Percentiles rank a stretch among this genome's conserved stretches.
Evolutionary conservation across 257 asterid species (phyloP).

Genomic region (Solanum piurae): DNA sequence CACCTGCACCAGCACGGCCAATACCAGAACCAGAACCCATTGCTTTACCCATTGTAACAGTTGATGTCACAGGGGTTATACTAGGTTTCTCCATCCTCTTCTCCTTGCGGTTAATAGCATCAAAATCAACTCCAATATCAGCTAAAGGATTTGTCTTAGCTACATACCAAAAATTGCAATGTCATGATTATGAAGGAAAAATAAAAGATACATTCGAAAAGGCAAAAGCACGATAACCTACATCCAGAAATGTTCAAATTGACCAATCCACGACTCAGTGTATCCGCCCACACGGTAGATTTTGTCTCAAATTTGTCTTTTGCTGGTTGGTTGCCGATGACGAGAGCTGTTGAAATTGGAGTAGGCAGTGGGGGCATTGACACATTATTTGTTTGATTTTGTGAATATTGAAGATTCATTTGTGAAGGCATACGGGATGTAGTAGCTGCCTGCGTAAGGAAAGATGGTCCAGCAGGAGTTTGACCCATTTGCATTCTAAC

Average conservation of each 20-base stretch:
- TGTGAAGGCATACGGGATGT: constrained; percentile 26
- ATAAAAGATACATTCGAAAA: neutral
- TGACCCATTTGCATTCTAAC: constrained; percentile 26
- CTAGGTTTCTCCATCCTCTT: constrained; percentile 92
- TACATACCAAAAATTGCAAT: constrained; percentile 23
- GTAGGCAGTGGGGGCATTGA: constrained; percentile 12
- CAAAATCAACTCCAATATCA: constrained; percentile 96
- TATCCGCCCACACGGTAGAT: constrained; percentile 97
- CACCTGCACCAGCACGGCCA: constrained; percentile 77
- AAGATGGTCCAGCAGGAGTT: constrained; percentile 30
- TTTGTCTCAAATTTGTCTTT: constrained; percentile 84
- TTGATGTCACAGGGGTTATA: constrained; percentile 45
- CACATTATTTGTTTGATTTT: constrained; percentile 16
- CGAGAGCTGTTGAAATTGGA: constrained; percentile 33
- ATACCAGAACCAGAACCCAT: constrained; percentile 98
- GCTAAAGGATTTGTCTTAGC: constrained; percentile 83
- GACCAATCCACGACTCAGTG: constrained; percentile 92
- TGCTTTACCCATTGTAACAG: constrained; percentile 85
- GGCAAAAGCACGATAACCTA: constrained; percentile 25
- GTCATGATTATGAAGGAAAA: neutral
- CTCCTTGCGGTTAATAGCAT: constrained; percentile 87
- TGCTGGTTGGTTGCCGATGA: constrained; percentile 41
- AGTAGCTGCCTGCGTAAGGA: constrained; percentile 25
- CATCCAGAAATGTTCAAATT: constrained; percentile 93
- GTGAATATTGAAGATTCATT: constrained; percentile 34